Percentiles rank a stretch among this genome's conserved stretches.
phyloP scores from a whole-genome alignment of 2,329 filamentous ascomycete genomes.

The Sporothrix pseudoabietina region DNA sequence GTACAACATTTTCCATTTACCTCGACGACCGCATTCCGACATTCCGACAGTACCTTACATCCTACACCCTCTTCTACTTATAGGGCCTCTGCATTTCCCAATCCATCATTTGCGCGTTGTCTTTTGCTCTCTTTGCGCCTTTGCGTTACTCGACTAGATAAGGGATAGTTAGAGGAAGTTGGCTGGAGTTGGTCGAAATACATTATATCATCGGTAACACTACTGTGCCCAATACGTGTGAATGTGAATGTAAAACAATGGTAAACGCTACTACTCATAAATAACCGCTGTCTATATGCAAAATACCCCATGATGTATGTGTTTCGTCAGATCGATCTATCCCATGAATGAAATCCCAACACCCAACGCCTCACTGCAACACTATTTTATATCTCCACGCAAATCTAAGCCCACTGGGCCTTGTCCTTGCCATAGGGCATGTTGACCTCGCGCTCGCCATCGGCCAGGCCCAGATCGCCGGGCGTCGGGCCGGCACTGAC shows the following conservation, averaged over 20 bases:
- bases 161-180: not conserved
- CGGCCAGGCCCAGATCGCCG: constrained; percentile 24
- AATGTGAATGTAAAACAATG: not conserved
- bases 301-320: not conserved
- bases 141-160: constrained; percentile 13
- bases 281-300: constrained; percentile 8
- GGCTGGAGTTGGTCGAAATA: constrained; percentile 13
- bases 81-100: not conserved
- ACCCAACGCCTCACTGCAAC: not conserved
- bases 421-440: constrained; percentile 3
- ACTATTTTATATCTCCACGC: not conserved
- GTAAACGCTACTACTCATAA: not conserved
- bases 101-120: not conserved
- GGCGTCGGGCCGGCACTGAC: constrained; percentile 28
- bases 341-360: not conserved
- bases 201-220: not conserved
- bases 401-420: not conserved
- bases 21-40: constrained; percentile 15
- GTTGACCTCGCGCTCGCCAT: not conserved
- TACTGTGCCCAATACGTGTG: not conserved
- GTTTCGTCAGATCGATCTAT: not conserved
- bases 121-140: not conserved
- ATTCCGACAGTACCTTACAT: not conserved
- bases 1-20: constrained; percentile 9
- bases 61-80: not conserved